Evolutionary conservation across 495 filamentous ascomycete genomes (phyloP).

Genomic region (Penicillium argentinense): DNA sequence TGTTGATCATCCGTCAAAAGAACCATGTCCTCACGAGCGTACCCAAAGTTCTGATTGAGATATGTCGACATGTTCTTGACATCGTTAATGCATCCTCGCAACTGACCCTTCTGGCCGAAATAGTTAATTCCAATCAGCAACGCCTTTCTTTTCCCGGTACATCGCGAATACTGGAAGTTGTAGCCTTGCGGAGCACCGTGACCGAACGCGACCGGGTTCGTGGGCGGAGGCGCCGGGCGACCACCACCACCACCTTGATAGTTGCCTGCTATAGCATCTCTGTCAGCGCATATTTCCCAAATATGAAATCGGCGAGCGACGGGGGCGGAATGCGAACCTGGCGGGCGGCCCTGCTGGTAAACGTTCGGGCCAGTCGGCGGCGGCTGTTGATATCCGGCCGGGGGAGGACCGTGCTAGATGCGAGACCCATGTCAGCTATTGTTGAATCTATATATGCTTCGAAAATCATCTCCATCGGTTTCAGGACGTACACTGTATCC

Average conservation of each 20-base stretch:
- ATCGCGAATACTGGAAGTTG: constrained; percentile 87
- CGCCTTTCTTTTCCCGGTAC: constrained; percentile 88
- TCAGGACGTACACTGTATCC: constrained; percentile 40
- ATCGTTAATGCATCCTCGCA: constrained; percentile 96
- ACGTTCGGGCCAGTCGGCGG: constrained; percentile 37
- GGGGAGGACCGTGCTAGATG: constrained; percentile 21
- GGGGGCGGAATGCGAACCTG: constrained; percentile 26
- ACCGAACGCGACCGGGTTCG: constrained; percentile 61
- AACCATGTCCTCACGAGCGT: constrained; percentile 97
- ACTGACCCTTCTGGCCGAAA: constrained; percentile 87
- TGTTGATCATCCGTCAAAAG: constrained; percentile 96
- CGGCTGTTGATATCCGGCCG: constrained; percentile 37
- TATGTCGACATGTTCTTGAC: constrained; percentile 97
- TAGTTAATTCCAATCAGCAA: constrained; percentile 98
- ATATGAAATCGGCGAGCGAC: background rate
- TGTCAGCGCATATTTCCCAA: background rate
- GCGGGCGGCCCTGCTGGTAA: constrained; percentile 34
- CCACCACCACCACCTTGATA: constrained; percentile 31
- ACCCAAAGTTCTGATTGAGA: constrained; percentile 86
- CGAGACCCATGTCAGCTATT: background rate
- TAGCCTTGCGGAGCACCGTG: constrained; percentile 76
- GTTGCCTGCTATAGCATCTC: constrained; percentile 21
- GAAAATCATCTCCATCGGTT: background rate
- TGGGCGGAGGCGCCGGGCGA: constrained; percentile 42
- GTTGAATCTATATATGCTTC: background rate